phyloP scores from a whole-genome alignment of 768 basidiomycete species.

The Ramaria sp. region DNA sequence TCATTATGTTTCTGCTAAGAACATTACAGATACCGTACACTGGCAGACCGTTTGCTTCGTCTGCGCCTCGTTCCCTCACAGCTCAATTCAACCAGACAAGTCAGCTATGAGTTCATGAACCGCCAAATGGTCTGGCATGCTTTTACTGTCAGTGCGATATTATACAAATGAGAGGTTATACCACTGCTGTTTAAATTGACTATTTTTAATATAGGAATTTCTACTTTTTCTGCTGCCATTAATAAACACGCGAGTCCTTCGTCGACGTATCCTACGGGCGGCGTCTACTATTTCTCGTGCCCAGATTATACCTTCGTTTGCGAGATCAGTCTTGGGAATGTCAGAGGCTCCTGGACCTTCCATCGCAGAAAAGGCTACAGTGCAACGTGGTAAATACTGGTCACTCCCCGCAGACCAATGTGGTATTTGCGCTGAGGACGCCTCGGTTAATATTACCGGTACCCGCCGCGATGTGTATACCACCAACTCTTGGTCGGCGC shows the following conservation, averaged over 20 bases:
- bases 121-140: conserved; percentile 99
- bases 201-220: conserved; percentile 60
- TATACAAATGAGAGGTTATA: conserved; percentile 9
- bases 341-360: neutral
- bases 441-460: conserved; percentile 44
- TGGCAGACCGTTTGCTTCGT: conserved; percentile 65
- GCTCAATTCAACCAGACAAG: conserved; percentile 60
- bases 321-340: neutral
- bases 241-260: conserved; percentile 55
- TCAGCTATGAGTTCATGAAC: conserved; percentile 99
- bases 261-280: conserved; percentile 39
- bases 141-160: conserved; percentile 63
- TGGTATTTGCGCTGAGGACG: conserved; percentile 80
- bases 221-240: conserved; percentile 85
- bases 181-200: neutral
- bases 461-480: conserved; percentile 11
- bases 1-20: neutral
- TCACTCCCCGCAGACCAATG: conserved; percentile 66
- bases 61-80: conserved; percentile 69
- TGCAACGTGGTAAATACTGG: conserved; percentile 49
- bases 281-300: conserved; percentile 15
- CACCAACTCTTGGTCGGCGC: conserved; percentile 11
- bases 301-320: neutral
- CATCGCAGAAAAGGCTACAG: conserved; percentile 13
- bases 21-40: conserved; percentile 63